These are phyloP conservation scores for Albifimbria verrucaria DNA, from an alignment of 2,329 filamentous ascomycete genomes.

Conservation along the genomic window DNA sequence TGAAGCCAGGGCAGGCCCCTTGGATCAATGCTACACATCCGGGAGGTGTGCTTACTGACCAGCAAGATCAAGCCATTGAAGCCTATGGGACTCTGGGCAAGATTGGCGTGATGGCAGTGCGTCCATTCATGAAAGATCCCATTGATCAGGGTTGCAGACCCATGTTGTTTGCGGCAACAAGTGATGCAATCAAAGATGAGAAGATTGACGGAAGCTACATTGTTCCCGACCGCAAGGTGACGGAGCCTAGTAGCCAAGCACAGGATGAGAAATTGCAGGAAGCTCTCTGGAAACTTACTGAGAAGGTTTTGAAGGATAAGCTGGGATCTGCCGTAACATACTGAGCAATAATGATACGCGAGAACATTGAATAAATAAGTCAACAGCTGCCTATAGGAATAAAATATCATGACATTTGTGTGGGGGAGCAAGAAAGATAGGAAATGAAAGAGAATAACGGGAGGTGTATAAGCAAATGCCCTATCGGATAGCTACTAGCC, in stretches of 20 bases:
- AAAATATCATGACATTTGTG: too few relatives aligned
- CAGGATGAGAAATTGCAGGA: not conserved
- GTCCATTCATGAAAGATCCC: not conserved
- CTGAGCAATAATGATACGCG: too few relatives aligned
- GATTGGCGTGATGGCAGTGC: not conserved
- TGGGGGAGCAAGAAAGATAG: too few relatives aligned
- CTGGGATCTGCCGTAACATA: not conserved
- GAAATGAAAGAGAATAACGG: too few relatives aligned
- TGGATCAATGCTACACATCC: constrained; percentile 1
- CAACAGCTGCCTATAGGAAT: too few relatives aligned
- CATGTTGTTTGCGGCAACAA: not conserved
- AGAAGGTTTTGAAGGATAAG: not conserved
- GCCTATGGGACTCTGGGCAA: not conserved
- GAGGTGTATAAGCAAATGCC: too few relatives aligned
- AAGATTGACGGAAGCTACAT: not conserved
- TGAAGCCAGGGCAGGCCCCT: not conserved
- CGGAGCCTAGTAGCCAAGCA: not conserved
- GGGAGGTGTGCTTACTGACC: not conserved
- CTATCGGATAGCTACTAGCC: too few relatives aligned
- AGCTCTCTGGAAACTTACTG: not conserved
- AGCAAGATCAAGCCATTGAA: not conserved
- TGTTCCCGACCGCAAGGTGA: not conserved
- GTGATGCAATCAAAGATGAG: not conserved
- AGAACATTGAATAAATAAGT: too few relatives aligned
- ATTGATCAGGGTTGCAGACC: not conserved